Conservation (phyloP, 1,139 yeast species). For the Suhomyces bribrorum region DNA sequence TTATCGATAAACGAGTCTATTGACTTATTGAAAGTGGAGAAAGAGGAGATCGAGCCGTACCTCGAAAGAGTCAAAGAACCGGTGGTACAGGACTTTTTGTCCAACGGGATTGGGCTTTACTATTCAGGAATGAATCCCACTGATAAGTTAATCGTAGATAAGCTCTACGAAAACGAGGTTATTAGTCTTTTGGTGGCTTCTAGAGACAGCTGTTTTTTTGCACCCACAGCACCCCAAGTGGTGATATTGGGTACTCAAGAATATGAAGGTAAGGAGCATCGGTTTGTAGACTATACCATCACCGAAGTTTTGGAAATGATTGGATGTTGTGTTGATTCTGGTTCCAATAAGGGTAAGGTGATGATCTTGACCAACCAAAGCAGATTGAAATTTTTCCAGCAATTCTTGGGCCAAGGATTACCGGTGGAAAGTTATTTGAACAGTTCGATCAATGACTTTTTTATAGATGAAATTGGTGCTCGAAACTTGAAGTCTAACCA, state of each 20-base stretch:
- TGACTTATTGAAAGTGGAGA: conserved; percentile 25
- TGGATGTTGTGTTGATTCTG: conserved; percentile 51
- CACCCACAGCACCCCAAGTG: conserved; percentile 57
- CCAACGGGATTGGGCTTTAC: conserved; percentile 68
- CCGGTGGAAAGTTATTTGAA: conserved; percentile 83
- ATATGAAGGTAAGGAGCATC: conserved; percentile 72
- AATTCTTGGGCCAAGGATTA: conserved; percentile 70
- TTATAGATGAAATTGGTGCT: conserved; percentile 71
- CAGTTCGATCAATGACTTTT: conserved; percentile 59
- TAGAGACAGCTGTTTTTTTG: conserved; percentile 51
- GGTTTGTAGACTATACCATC: conserved; percentile 68
- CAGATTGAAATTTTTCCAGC: conserved; percentile 63
- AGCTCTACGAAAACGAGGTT: conserved; percentile 49
- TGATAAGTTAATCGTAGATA: conserved; percentile 58
- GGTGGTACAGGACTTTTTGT: conserved; percentile 44
- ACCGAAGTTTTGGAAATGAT: conserved; percentile 72
- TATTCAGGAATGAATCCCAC: conserved; percentile 58
- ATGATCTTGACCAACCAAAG: conserved; percentile 58
- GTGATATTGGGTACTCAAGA: conserved; percentile 70
- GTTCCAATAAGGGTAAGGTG: conserved; percentile 33
- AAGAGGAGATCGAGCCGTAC: conserved; percentile 43
- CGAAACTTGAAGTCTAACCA: conserved; percentile 69
- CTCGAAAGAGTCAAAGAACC: conserved; percentile 50
- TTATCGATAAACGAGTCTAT: conserved; percentile 33
- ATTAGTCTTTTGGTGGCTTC: conserved; percentile 59